Percentiles rank a stretch among this genome's conserved stretches.
These are phyloP conservation scores for Hypoxylon crocopeplum DNA, from an alignment of 495 filamentous ascomycete genomes.

Conservation along the genomic window DNA sequence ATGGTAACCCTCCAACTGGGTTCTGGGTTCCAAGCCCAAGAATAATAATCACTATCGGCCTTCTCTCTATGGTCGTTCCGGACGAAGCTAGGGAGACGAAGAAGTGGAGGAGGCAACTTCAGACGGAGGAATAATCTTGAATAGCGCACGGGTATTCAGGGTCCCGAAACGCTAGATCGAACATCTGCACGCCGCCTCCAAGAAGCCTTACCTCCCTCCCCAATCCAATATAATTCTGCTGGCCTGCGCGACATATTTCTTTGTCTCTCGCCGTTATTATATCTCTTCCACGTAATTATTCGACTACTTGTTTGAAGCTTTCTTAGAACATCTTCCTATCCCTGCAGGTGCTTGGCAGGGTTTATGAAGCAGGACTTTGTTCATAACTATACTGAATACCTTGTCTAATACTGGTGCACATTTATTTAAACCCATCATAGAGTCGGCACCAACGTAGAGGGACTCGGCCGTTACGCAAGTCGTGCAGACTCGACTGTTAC, in stretches of 20 bases:
- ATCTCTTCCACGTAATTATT: too few relatives aligned
- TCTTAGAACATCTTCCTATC: too few relatives aligned
- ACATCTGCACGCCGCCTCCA: constrained; percentile 2
- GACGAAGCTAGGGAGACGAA: not conserved
- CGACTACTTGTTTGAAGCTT: too few relatives aligned
- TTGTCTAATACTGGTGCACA: not conserved
- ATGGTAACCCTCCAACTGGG: not conserved
- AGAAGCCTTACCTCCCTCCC: not conserved
- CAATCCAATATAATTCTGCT: too few relatives aligned
- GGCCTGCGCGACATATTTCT: too few relatives aligned
- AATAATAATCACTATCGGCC: constrained; percentile 1
- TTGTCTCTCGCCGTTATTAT: too few relatives aligned
- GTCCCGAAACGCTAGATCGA: constrained; percentile 32
- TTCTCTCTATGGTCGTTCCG: not conserved
- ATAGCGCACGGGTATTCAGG: constrained; percentile 33
- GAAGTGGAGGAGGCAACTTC: not conserved
- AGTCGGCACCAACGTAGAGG: not conserved
- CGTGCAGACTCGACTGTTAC: not conserved
- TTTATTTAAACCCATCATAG: too few relatives aligned
- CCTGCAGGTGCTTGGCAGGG: not conserved
- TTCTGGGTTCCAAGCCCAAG: not conserved
- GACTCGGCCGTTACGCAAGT: not conserved
- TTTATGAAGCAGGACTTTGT: not conserved
- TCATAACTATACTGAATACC: not conserved
- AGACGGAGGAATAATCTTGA: constrained; percentile 8